These are phyloP conservation scores for Capsicum baccatum DNA, from an alignment of 257 asterid species.

Conservation along the genomic window DNA sequence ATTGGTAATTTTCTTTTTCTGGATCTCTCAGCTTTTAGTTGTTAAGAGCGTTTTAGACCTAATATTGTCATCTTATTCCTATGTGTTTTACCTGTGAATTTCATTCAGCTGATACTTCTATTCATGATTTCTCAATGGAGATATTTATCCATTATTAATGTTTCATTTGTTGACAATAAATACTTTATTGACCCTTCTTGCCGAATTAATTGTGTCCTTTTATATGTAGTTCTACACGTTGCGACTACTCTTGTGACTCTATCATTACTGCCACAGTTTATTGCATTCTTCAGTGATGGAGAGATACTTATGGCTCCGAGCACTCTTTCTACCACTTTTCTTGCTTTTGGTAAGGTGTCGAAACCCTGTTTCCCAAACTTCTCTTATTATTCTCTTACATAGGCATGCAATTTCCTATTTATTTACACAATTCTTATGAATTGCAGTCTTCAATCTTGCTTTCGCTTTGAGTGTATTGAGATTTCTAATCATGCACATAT, in stretches of 20 bases:
- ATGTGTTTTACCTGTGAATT: neutral
- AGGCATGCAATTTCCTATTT: slow-evolving; percentile 5
- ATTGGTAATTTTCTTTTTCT: no score
- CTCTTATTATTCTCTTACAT: neutral
- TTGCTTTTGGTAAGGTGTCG: slow-evolving; percentile 67
- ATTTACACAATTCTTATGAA: slow-evolving; percentile 32
- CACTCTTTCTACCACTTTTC: slow-evolving; percentile 93
- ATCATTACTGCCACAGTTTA: slow-evolving; percentile 77
- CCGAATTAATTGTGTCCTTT: slow-evolving; percentile 24
- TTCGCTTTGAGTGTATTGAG: slow-evolving; percentile 97
- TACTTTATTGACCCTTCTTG: slow-evolving; percentile 4
- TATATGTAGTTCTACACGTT: slow-evolving; percentile 83
- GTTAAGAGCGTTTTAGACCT: no score
- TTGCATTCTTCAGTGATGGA: slow-evolving; percentile 90
- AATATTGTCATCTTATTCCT: neutral
- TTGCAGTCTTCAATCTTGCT: slow-evolving; percentile 86
- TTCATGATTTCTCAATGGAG: slow-evolving; percentile 22
- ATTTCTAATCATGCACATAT: slow-evolving; percentile 93
- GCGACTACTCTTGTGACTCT: slow-evolving; percentile 85
- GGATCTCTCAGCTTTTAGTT: no score
- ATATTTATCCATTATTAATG: neutral
- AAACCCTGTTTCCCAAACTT: slow-evolving; percentile 22
- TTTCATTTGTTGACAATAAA: neutral
- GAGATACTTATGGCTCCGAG: slow-evolving; percentile 96
- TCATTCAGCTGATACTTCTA: neutral